Base-by-base conservation (phyloP, 306 rosid species). In the Trifolium fragiferum region DNA sequence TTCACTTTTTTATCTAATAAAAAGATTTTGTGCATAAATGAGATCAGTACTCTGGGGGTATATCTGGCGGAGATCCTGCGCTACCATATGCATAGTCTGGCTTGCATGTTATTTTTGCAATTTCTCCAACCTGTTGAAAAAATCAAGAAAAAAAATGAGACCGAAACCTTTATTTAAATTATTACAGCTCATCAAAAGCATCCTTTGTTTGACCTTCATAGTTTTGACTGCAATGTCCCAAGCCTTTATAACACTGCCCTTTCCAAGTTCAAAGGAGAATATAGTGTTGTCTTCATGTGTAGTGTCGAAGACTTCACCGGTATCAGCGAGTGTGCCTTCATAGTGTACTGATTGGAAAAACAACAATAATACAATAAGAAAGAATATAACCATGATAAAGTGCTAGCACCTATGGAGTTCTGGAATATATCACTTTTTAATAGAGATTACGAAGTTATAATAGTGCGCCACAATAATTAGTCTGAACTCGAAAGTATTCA, bases 51-150 rank as follows among this genome's bases (percentile, higher is more conserved):
- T 86, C 86, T 59, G 96, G 93, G 46, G 99, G 99, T 55, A 94
- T 94, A 82, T 94, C 97, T 3, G 99, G 99, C 0, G 95, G 99
- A 78, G 97, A 92, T 78, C 99, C 97, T 0, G 95, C 92, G 79
- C 87, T 86, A 18, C 97, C 99, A 72, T 94, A 94, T 41, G 97
- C 99, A 66, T 94, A 92, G 27, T 91, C 97, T 25, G 99, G 95
- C 85, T 85, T 88, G 91, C 99, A 92, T 54, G 87, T 88, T 84
- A 94, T 86, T 85, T 85, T 90, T 58, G 95, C 97, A 74, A 94
- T 76, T 90, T 94, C 81, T 77, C 81, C 81, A 20, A 77, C 81
- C 81, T 77, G 70, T 66, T 6, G 49, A 69, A 70, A 70, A 69
- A 70, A 57, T 55, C 58, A 81, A 72, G 8, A 33, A 21, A 46